These are phyloP conservation scores for Clitoria ternatea DNA, from an alignment of 306 rosid genomes.

Conservation along the genomic window DNA sequence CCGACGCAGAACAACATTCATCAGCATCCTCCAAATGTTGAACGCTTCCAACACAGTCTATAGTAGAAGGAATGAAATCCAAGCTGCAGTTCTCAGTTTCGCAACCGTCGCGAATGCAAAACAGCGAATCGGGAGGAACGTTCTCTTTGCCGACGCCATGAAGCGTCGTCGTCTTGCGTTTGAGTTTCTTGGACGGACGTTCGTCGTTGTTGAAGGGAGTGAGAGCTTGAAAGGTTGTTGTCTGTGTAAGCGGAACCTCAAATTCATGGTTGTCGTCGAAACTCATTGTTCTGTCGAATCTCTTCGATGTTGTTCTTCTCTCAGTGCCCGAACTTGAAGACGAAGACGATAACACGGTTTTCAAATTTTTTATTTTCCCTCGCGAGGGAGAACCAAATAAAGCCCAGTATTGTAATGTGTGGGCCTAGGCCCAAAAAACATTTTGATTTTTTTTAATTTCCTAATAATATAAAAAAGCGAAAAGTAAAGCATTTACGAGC, in stretches of 20 bases:
- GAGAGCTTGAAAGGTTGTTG: constrained; percentile 34
- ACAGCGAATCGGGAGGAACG: constrained; percentile 11
- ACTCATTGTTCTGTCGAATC: background rate
- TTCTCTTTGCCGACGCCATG: constrained; percentile 52
- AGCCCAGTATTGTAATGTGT: background rate
- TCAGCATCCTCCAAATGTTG: background rate
- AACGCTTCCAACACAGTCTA: constrained; percentile 21
- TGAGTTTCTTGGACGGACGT: constrained; percentile 44
- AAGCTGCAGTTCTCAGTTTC: constrained; percentile 38
- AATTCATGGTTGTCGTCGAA: background rate
- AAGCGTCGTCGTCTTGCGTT: constrained; percentile 12
- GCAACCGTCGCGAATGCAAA: background rate
- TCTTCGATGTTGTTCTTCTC: background rate
- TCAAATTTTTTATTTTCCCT: background rate
- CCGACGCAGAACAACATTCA: constrained; percentile 5
- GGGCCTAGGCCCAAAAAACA: background rate
- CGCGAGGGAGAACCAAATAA: constrained; percentile 12
- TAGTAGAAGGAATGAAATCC: constrained; percentile 56
- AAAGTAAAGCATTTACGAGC: background rate
- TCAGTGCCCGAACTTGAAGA: background rate
- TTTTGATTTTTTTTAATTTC: background rate
- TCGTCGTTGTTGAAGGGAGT: background rate
- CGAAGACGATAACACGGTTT: background rate
- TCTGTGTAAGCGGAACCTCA: constrained; percentile 6
- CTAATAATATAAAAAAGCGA: background rate